Percentiles rank a stretch among this genome's conserved stretches.
Conservation (phyloP, 345 rosid genomes). For the Corchorus capsularis region DNA sequence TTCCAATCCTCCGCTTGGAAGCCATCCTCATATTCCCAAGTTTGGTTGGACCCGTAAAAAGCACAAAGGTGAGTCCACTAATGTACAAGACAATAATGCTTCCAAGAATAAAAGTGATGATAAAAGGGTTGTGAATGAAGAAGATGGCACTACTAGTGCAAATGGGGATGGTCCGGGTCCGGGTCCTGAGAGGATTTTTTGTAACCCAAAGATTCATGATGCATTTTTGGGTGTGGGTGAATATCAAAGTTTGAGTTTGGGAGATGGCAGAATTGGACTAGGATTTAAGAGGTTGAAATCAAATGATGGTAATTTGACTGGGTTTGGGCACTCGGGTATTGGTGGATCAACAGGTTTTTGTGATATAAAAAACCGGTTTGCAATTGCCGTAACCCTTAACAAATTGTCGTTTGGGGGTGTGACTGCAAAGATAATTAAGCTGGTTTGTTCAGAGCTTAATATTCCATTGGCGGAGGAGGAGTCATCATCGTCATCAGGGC, state of each 20-base stretch:
- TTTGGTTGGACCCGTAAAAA: constrained; percentile 46
- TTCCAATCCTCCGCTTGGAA: constrained; percentile 79
- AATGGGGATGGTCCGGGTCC: no score
- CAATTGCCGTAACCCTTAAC: constrained; percentile 82
- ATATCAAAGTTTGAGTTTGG: constrained; percentile 47
- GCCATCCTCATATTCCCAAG: constrained; percentile 78
- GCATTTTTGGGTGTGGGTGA: constrained; percentile 80
- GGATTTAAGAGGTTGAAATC: constrained; percentile 64
- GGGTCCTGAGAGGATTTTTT: constrained; percentile 34
- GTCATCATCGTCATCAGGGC: constrained; percentile 15
- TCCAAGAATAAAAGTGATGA: constrained; percentile 35
- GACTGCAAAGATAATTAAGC: constrained; percentile 60
- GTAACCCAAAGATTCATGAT: constrained; percentile 61
- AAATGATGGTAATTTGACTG: constrained; percentile 55
- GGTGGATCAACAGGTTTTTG: constrained; percentile 94
- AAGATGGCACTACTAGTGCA: not conserved
- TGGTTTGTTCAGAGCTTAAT: constrained; percentile 84
- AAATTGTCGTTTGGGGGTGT: constrained; percentile 74
- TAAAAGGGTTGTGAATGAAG: constrained; percentile 35
- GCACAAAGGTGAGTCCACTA: constrained; percentile 38
- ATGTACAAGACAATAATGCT: constrained; percentile 26
- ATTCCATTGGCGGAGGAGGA: constrained; percentile 64
- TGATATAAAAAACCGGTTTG: constrained; percentile 68
- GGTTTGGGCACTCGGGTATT: constrained; percentile 95
- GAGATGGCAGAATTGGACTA: constrained; percentile 71